These are phyloP conservation scores for Candida sanyiensis DNA, from an alignment of 805 yeast species.

Conservation along the genomic window DNA sequence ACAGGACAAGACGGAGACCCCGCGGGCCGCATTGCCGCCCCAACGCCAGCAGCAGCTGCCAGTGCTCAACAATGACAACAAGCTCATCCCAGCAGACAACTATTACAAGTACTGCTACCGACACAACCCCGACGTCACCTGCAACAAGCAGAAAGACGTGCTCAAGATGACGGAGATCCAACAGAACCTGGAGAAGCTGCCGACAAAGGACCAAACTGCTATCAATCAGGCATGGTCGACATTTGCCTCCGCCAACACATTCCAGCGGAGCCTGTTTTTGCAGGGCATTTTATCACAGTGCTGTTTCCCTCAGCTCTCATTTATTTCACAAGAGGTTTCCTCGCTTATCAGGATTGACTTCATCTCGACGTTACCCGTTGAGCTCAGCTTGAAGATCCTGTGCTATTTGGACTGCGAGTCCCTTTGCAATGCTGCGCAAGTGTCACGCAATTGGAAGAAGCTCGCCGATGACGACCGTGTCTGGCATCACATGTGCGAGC, in stretches of 20 bases:
- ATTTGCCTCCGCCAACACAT: slow-evolving; percentile 67
- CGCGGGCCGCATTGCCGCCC: too few species aligned
- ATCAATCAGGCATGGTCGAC: slow-evolving; percentile 80
- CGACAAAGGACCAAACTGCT: slow-evolving; percentile 68
- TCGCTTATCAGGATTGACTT: slow-evolving; percentile 84
- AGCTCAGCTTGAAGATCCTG: slow-evolving; percentile 75
- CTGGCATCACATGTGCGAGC: slow-evolving; percentile 98
- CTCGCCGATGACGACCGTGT: slow-evolving; percentile 95
- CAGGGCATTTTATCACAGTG: slow-evolving; percentile 85
- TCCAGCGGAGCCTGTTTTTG: slow-evolving; percentile 67
- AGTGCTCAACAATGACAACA: slow-evolving; percentile 8
- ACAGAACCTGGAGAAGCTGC: slow-evolving; percentile 47
- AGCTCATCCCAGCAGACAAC: slow-evolving; percentile 35
- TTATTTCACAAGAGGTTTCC: slow-evolving; percentile 72
- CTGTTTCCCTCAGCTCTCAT: slow-evolving; percentile 92
- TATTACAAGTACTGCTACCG: slow-evolving; percentile 78
- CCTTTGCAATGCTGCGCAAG: slow-evolving; percentile 92
- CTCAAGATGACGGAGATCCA: slow-evolving; percentile 61
- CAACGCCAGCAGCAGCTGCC: background rate
- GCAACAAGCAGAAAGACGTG: slow-evolving; percentile 65
- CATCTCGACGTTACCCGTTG: slow-evolving; percentile 77
- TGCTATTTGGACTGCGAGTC: slow-evolving; percentile 90
- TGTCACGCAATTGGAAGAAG: slow-evolving; percentile 77
- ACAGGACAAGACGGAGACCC: slow-evolving; percentile 1
- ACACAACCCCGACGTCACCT: slow-evolving; percentile 83